phyloP scores from a whole-genome alignment of 2,329 filamentous ascomycete species.

The Diaporthe capsici region DNA sequence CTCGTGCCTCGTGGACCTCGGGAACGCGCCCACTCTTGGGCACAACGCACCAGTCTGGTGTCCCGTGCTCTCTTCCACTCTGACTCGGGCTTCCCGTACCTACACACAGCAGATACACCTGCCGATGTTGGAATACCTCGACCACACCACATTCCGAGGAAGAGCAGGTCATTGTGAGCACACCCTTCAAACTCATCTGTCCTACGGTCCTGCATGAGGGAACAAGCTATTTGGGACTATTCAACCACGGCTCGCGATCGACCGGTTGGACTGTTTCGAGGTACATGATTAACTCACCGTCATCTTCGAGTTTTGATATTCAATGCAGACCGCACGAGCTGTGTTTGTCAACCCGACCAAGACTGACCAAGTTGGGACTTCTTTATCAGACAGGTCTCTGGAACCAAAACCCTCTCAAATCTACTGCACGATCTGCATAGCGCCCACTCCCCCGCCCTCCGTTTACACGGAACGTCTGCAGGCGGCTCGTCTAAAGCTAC shows the following conservation, averaged over 20 bases:
- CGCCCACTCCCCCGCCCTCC: neutral
- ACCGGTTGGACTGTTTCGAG: neutral
- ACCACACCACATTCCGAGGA: constrained; percentile 9
- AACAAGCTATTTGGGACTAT: neutral
- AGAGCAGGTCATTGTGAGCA: neutral
- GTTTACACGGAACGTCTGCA: constrained; percentile 3
- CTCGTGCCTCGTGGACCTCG: constrained; percentile 11
- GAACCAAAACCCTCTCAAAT: neutral
- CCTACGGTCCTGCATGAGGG: neutral
- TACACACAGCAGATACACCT: constrained; percentile 4
- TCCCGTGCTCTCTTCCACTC: constrained; percentile 28
- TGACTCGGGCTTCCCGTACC: constrained; percentile 32
- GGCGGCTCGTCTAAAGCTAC: constrained; percentile 6
- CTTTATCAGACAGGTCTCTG: neutral
- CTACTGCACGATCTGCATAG: neutral
- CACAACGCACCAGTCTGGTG: constrained; percentile 6
- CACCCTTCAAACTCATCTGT: neutral
- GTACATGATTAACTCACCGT: neutral
- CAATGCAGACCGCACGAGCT: neutral
- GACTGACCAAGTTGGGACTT: neutral
- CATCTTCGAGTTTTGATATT: constrained; percentile 6
- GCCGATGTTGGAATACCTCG: constrained; percentile 4
- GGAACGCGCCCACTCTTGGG: constrained; percentile 20
- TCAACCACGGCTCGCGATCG: neutral
- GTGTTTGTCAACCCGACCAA: neutral